A percentile compares a stretch with the other conserved stretches of the same genome.
These are phyloP conservation scores for Chalciporus sp. DNA, from an alignment of 1,284 basidiomycete species.

Conservation along the genomic window DNA sequence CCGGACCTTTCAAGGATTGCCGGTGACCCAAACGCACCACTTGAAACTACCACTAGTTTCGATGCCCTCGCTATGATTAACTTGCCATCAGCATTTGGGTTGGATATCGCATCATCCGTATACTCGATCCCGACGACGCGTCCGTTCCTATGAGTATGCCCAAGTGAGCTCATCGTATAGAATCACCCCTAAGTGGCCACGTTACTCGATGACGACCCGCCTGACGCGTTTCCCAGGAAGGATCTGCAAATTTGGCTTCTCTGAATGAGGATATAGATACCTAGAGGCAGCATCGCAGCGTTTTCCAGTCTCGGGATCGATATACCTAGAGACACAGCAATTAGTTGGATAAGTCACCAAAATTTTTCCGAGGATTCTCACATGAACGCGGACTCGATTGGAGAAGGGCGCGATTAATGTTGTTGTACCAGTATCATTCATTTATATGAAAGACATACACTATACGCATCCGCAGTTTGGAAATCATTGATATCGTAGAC, in stretches of 20 bases:
- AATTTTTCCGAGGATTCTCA: background rate
- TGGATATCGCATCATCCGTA: slow-evolving; percentile 5
- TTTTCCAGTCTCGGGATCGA: slow-evolving; percentile 51
- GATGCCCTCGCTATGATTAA: slow-evolving; percentile 39
- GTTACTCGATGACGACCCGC: slow-evolving; percentile 52
- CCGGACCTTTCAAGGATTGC: slow-evolving; percentile 57
- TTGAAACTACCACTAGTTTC: slow-evolving; percentile 49
- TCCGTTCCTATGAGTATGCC: slow-evolving; percentile 38
- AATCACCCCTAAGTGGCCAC: background rate
- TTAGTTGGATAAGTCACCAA: background rate
- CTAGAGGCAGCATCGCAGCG: slow-evolving; percentile 61
- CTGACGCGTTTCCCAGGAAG: slow-evolving; percentile 43
- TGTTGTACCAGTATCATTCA: no score
- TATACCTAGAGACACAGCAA: slow-evolving; percentile 41
- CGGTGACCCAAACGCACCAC: slow-evolving; percentile 58
- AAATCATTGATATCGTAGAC: slow-evolving; percentile 51
- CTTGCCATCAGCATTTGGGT: slow-evolving; percentile 15
- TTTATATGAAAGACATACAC: slow-evolving; percentile 36
- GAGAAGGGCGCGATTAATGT: no score
- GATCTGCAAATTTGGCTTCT: slow-evolving; percentile 46
- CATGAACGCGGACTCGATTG: no score
- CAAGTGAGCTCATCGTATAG: background rate
- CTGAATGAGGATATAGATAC: slow-evolving; percentile 55
- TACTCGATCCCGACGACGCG: slow-evolving; percentile 63
- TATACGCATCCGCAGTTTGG: slow-evolving; percentile 42